Base-by-base conservation (phyloP, 2,329 filamentous ascomycete genomes). In the Exophiala aquamarina region DNA sequence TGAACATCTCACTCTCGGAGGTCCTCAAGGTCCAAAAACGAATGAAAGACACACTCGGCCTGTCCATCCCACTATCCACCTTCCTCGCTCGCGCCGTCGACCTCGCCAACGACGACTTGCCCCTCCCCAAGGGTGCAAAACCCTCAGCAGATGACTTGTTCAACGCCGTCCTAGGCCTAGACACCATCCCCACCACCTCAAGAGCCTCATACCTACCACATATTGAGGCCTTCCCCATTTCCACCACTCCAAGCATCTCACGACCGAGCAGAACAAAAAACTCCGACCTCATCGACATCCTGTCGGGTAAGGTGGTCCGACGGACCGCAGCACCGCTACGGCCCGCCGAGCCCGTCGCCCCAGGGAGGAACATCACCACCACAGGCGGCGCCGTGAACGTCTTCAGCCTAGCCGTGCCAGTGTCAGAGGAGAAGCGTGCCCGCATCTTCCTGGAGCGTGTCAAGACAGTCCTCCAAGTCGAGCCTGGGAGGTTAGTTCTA, bases 81-180 rank as follows among this genome's bases (percentile, higher is more conserved):
- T 95, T 97, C 71, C 82, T 98, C 64, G 79, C 83, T 45, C 86
- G 90, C 44, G 93, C 93, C 32, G 81, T 87, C 32, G 85, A 93
- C 61, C 71, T 95, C 19, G 93, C 93, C 50, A 97, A 97, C 70
- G 86, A 93, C 54, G 82, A 87, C 36, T 79, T 97, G 6, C 92
- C 92, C 2, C 73, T 78, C 20, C 79, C 83, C 4, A 76, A 82
- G 50, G 73, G 74, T 51, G 76, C 79, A 36, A 77, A 82, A 63
- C 85, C 86, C 11, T 84, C 87, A 1, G 74, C 86, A 28, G 81
- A 90, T 63, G 89, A 95, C 65, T 81, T 98, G 10, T 97, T 97
- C 71, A 84, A 96, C 64, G 83, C 92, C 60, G 77, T 97, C 11
- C 78, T 98, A 6, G 92, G 91, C 8, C 72, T 90, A 15, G 70